Evolutionary conservation across 768 basidiomycete species (phyloP).

Genomic region (Xerocomellus dryophilus): DNA sequence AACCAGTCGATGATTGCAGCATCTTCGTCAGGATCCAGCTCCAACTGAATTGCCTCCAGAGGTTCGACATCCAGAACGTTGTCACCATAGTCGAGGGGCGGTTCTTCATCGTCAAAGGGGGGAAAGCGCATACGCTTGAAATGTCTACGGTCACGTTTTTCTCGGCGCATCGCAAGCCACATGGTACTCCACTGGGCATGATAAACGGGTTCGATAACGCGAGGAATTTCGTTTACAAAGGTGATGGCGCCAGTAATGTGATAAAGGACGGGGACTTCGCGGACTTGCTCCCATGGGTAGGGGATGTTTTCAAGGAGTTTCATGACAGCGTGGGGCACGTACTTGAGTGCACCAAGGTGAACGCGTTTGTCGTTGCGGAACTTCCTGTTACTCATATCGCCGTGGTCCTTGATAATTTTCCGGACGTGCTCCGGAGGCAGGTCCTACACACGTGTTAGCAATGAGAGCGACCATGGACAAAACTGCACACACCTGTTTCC

Average conservation of each 20-base stretch:
- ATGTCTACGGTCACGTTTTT: constrained; percentile 97
- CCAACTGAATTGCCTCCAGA: constrained; percentile 94
- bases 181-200: constrained; percentile 99
- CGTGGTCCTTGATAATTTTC: constrained; percentile 99
- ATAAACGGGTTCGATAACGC: constrained; percentile 95
- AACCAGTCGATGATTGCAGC: constrained; percentile 94
- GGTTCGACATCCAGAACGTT: constrained; percentile 98
- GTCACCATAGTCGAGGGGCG: constrained; percentile 98
- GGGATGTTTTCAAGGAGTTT: constrained; percentile 99
- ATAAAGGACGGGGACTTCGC: constrained; percentile 97
- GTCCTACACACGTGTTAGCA: constrained; percentile 50
- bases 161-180: constrained; percentile 99
- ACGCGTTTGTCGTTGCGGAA: constrained; percentile 99
- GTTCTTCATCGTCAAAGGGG: constrained; percentile 98
- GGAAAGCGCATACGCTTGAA: constrained; percentile 99
- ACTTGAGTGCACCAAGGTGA: constrained; percentile 96
- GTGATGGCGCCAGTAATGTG: constrained; percentile 99
- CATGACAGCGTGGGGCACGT: constrained; percentile 99
- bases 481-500: constrained; percentile 71
- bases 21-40: constrained; percentile 91
- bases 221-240: constrained; percentile 97
- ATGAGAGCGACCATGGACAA: neutral
- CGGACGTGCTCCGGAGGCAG: constrained; percentile 96
- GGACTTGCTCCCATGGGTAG: constrained; percentile 98
- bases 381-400: constrained; percentile 99